These are phyloP conservation scores for Tetraselmis chui DNA, from an alignment of 139 green algal genomes.

Conservation along the genomic window DNA sequence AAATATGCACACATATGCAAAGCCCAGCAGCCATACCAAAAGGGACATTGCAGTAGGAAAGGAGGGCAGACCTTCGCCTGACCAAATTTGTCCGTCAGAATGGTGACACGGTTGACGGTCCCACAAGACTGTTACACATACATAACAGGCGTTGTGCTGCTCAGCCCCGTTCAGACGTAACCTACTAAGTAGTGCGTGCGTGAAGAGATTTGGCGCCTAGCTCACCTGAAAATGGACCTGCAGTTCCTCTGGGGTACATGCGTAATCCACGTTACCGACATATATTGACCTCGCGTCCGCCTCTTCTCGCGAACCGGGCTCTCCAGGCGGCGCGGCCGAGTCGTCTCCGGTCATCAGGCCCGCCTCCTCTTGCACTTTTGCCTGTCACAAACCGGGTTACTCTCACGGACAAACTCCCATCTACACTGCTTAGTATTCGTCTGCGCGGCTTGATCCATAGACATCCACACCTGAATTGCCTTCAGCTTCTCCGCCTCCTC, in stretches of 20 bases:
- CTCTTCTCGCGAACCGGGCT: slow-evolving; percentile 53
- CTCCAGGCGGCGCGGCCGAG: background rate
- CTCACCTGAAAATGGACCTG: slow-evolving; percentile 78
- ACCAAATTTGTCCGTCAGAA: slow-evolving; percentile 90
- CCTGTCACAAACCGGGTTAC: too few relatives aligned
- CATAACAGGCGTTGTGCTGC: background rate
- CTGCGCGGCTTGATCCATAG: background rate
- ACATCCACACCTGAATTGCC: slow-evolving; percentile 52
- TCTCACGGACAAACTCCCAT: too few relatives aligned
- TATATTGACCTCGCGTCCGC: slow-evolving; percentile 81
- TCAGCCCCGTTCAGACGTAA: background rate
- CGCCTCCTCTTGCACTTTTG: slow-evolving; percentile 12
- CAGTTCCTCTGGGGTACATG: slow-evolving; percentile 88
- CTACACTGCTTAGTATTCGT: too few relatives aligned
- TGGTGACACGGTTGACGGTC: slow-evolving; percentile 97
- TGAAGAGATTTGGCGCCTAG: background rate
- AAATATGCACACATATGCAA: too few relatives aligned
- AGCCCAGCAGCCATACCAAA: background rate
- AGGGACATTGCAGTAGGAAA: too few relatives aligned
- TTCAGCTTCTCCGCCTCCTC: slow-evolving; percentile 76
- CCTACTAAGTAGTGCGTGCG: too few relatives aligned
- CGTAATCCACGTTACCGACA: slow-evolving; percentile 93
- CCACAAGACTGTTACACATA: slow-evolving; percentile 72
- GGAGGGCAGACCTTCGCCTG: slow-evolving; percentile 77
- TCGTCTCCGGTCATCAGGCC: slow-evolving; percentile 10